Evolutionary conservation across 2,329 filamentous ascomycete genomes (phyloP), one percentile per base, ranked within the genome.

Genomic region (Colletotrichum musae): DNA sequence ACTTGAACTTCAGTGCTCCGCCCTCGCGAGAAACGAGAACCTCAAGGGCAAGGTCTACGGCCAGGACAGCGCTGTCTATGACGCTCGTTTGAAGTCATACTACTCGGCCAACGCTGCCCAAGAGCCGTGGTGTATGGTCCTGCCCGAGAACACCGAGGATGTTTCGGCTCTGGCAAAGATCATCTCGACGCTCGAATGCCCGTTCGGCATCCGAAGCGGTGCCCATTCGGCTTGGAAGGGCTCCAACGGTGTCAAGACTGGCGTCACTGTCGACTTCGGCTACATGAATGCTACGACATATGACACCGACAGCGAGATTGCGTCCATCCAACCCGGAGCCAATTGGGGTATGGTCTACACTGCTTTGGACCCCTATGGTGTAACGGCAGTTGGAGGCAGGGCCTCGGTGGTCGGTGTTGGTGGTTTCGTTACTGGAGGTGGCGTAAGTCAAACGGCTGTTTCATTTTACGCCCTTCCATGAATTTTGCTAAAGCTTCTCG

Each of bases 241-340:
- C 1, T 67, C 58, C 28, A 70, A 67, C 21, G 67, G 68, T 16
- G 54, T 71, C 51, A 39, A 64, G 36, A 47, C 32, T 28, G 64
- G 64, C n/a, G 59, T 71, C n/a, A 71, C 60, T 4, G 21, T 68
- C 12, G 69, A 71, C 39, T 61, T 71, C n/a, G 64, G 69, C 15
- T 64, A 72, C 50, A 76, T 79, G 74, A 80, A 80, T 60, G 15
- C 72, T 15, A 79, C 75, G 1, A 76, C 74, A 2, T 79, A 79
- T 48, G 60, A 79, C 26, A n/a, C 45, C 1, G 66, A 73, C 6
- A 74, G 52, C 2, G 75, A 75, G 15, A 48, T 75, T 2, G 79
- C 76, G 13, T 73, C 65, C 16, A 72, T 84, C 28, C 80, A 79
- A 4, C 70, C 74, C 24, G 75, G 73, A 1, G 59, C 64, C 18